Base-by-base conservation (phyloP, 108 stramenopile genomes). In the Ochromonas danica region DNA sequence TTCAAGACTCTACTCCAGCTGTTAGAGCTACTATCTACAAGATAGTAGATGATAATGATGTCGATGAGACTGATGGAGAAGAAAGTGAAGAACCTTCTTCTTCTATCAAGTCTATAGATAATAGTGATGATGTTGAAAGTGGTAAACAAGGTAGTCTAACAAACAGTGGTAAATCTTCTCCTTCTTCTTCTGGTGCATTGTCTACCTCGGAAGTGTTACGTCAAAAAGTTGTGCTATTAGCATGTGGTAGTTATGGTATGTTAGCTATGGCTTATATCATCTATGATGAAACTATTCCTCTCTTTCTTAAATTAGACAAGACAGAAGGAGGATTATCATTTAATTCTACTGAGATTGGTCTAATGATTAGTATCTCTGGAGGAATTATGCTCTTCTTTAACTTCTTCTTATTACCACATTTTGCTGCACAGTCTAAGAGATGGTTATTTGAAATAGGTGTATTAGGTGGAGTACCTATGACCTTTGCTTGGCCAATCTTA, bases 221-320 rank as follows among this genome's bases (percentile, higher is more conserved):
- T 10, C 17, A 67, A 67, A 28, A 36, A 36, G 35, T 36, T 28
- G 63, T 67, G 31, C 17, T 67, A 28, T 35, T 67, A 36, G 36
- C 72, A 31, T 35, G 14, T 6, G 31, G 43, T 33, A 57, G 22
- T 31, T 75, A 75, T 41, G 72, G 72, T 36, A n/a, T 75, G 10
- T 75, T 45, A 33, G 43, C 45, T 14, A 75, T 75, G 72, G 51
- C 72, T 10, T 75, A 57, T 36, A 75, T 75, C 17, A 6, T 75
- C 14, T 45, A 35, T 10, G 72, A 75, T 10, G 72, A 75, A 36
- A 75, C 72, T 6, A 60, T 45, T 75, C 72, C 72, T 10, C 25
- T 75, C 3, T 57, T 75, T 45, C 25, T 75, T 6, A 75, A 75
- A 41, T 36, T 75, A 36, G 6, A 27, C 40, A 45, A 60, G 22